These are phyloP conservation scores for Argentina anserina DNA, from an alignment of 306 rosid species.

Conservation along the genomic window DNA sequence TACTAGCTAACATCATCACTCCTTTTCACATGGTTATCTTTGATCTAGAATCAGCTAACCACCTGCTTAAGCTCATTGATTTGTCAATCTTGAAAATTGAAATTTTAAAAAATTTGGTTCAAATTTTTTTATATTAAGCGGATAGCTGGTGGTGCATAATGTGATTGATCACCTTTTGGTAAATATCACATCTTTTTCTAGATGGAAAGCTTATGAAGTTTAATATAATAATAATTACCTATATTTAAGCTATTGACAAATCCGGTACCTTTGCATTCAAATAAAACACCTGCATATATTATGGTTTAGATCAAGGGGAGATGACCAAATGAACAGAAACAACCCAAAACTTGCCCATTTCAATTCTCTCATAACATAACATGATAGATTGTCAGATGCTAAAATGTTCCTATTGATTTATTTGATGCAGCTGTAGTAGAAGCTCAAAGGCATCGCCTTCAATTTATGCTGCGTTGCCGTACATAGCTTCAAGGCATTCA, in stretches of 20 bases:
- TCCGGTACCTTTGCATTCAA: not conserved
- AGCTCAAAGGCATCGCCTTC: not conserved
- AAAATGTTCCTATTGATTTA: not conserved
- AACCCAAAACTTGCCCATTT: too few relatives aligned
- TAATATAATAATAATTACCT: too few relatives aligned
- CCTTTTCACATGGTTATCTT: not conserved
- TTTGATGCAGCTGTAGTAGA: slow-evolving; percentile 3
- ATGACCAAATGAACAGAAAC: too few relatives aligned
- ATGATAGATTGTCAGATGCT: not conserved
- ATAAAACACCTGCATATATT: not conserved
- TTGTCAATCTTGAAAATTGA: not conserved
- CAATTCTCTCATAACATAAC: too few relatives aligned
- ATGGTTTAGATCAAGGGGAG: too few relatives aligned
- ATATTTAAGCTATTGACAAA: too few relatives aligned
- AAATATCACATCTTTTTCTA: too few relatives aligned
- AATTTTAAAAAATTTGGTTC: too few relatives aligned
- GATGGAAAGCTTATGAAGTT: too few relatives aligned
- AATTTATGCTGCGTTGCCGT: not conserved
- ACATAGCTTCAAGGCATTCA: slow-evolving; percentile 12
- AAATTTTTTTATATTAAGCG: not conserved
- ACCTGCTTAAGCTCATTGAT: not conserved
- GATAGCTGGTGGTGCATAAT: not conserved
- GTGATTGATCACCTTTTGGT: too few relatives aligned
- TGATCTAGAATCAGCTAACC: not conserved
- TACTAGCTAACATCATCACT: not conserved